Conservation (phyloP, 208 protist genomes). For the Leishmania turanica region DNA sequence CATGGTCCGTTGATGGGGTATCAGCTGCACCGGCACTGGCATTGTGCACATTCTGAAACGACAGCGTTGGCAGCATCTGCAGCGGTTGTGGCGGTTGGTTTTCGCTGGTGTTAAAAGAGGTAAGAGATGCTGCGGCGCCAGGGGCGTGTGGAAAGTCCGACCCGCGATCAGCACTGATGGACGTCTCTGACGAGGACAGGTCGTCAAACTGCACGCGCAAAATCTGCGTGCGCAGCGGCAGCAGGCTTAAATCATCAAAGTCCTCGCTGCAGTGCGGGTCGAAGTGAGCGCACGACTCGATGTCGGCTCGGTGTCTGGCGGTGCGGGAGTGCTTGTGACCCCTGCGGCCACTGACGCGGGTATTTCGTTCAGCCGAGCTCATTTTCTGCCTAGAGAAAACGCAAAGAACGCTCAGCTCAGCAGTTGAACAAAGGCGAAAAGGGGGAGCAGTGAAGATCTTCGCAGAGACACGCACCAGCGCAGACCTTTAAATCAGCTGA, state of each 20-base stretch:
- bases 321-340: constrained; percentile 1
- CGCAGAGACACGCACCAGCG: not conserved
- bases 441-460: not conserved
- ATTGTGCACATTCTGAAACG: not conserved
- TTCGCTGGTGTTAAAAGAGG: not conserved
- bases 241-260: not conserved
- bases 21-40: not conserved
- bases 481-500: not conserved
- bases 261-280: not conserved
- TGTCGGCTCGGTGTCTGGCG: not conserved
- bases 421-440: not conserved
- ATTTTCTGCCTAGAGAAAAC: not conserved
- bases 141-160: constrained; percentile 5
- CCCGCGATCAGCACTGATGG: not conserved
- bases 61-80: not conserved
- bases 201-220: not conserved
- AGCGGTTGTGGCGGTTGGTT: not conserved
- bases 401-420: not conserved
- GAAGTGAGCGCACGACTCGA: not conserved
- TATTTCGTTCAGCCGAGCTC: not conserved
- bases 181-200: not conserved
- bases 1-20: not conserved
- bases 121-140: not conserved
- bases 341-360: not conserved
- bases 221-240: not conserved